Base-by-base conservation (phyloP, 2,329 filamentous ascomycete species). In the Xylariaceae sp. region DNA sequence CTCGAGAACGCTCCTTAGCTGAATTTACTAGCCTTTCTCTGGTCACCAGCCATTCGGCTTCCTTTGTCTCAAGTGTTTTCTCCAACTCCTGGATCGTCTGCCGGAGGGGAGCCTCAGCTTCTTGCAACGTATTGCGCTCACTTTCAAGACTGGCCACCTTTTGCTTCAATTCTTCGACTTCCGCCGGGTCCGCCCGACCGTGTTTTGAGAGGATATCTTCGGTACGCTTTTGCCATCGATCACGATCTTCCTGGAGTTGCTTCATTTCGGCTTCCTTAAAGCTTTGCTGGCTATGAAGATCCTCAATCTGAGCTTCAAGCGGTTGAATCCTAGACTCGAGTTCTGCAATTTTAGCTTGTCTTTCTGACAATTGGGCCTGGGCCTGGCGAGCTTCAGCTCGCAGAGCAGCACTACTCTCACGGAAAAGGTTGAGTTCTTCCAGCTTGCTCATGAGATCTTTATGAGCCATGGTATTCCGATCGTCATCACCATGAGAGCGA, bases 201-300 rank as follows among this genome's bases (percentile, higher is more conserved):
- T 97, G 96, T 69, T 96, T 96, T 61, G 90, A 91, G 47, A 99
- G 81, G 57, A 99, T 96, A 63, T 95, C 89, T 68, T 97, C 91
- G 1, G 91, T 95, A 21, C 94, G 87, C 76, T 96, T 92, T 72
- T 96, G 91, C 89, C 92, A 96, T 54, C 89, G 84, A 68, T 97
- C 92, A 15, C 94, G 86, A 67, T 97, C 92, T 64, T 94, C 88
- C 61, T 95, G 88, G 9, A 97, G 79, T 59, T 96, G 81, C 65
- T 88, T 89, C 67, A 96, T 83, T 68, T 97, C 92, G 12, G 90
- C 90, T 61, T 95, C 87, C 64, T 92, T 87, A 61, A 87, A 88
- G 56, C 87, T 83, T 58, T 89, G 80, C 57, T 92, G 83, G 55
- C 87, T 90, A 68, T 95, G 89, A 13, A 97, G 77, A 65, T 95